Conservation (phyloP, 2,329 filamentous ascomycete species). For the Colletotrichum sp. region DNA sequence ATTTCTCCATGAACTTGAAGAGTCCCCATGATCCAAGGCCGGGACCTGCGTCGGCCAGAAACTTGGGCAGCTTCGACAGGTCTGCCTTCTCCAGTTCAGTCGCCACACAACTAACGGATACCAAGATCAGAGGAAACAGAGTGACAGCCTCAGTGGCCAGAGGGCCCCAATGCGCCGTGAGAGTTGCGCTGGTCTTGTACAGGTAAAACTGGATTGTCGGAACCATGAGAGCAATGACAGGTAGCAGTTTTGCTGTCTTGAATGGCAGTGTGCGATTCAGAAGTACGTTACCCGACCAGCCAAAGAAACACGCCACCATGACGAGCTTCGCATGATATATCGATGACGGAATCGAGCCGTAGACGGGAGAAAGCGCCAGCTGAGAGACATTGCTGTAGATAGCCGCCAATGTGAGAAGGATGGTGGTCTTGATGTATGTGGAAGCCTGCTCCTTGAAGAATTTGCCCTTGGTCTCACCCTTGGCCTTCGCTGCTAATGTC, state of each 20-base stretch:
- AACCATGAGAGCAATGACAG: constrained; percentile 76
- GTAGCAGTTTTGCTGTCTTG: constrained; percentile 61
- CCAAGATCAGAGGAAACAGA: constrained; percentile 69
- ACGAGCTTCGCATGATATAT: constrained; percentile 74
- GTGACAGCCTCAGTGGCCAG: constrained; percentile 76
- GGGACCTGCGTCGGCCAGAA: constrained; percentile 67
- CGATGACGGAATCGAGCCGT: constrained; percentile 80
- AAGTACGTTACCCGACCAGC: constrained; percentile 71
- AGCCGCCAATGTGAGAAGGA: constrained; percentile 63
- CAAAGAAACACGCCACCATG: constrained; percentile 70
- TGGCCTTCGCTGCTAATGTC: constrained; percentile 51
- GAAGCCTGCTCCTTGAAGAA: constrained; percentile 36
- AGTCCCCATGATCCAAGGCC: constrained; percentile 71
- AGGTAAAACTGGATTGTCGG: constrained; percentile 76
- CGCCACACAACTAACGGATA: constrained; percentile 69
- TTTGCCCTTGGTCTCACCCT: constrained; percentile 32
- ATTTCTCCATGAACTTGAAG: constrained; percentile 58
- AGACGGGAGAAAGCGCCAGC: constrained; percentile 82
- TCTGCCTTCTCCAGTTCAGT: constrained; percentile 68
- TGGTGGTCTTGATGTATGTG: constrained; percentile 42
- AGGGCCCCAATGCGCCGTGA: constrained; percentile 77
- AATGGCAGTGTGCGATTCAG: constrained; percentile 55
- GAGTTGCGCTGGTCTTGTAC: constrained; percentile 66
- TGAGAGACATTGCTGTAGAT: constrained; percentile 74
- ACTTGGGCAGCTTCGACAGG: constrained; percentile 57